phyloP scores from a whole-genome alignment of 2,329 filamentous ascomycete genomes.

The Thielaviopsis ethacetica region DNA sequence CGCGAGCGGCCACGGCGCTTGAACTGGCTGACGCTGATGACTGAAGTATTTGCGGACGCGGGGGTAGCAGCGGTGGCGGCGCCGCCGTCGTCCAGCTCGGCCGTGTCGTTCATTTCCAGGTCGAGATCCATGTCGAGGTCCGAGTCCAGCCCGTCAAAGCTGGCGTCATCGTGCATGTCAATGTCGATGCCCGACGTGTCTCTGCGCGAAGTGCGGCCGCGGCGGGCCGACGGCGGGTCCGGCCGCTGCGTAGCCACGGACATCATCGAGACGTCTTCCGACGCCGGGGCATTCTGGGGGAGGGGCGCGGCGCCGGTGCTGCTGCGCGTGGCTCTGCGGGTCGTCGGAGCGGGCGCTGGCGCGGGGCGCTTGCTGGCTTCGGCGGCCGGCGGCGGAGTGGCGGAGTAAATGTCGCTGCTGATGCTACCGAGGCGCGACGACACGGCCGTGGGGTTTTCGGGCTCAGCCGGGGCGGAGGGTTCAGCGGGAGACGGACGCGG shows the following conservation, averaged over 20 bases:
- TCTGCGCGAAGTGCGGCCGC: slow-evolving; percentile 14
- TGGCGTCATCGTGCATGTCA: slow-evolving; percentile 22
- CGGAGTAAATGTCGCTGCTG: slow-evolving; percentile 11
- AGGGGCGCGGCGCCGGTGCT: not conserved
- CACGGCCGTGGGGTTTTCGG: slow-evolving; percentile 13
- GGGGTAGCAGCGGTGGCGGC: slow-evolving; percentile 14
- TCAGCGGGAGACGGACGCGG: slow-evolving; percentile 3
- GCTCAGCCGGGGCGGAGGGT: not conserved
- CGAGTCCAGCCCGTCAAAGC: slow-evolving; percentile 27
- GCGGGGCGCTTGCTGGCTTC: not conserved
- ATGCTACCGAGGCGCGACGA: slow-evolving; percentile 13
- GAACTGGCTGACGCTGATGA: slow-evolving; percentile 30
- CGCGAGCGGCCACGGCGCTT: slow-evolving; percentile 28
- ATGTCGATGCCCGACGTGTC: slow-evolving; percentile 33
- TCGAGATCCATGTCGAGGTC: slow-evolving; percentile 26
- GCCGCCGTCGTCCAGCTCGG: not conserved
- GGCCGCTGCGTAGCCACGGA: not conserved
- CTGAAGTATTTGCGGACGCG: slow-evolving; percentile 28
- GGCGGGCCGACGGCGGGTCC: not conserved
- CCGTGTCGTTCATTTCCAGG: not conserved
- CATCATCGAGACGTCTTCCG: too few relatives aligned
- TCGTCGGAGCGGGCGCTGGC: not conserved
- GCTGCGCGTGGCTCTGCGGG: not conserved
- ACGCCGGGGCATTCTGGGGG: too few relatives aligned
- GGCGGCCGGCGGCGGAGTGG: slow-evolving; percentile 7